phyloP scores from a whole-genome alignment of 768 basidiomycete genomes.

The Podaxis sp. region DNA sequence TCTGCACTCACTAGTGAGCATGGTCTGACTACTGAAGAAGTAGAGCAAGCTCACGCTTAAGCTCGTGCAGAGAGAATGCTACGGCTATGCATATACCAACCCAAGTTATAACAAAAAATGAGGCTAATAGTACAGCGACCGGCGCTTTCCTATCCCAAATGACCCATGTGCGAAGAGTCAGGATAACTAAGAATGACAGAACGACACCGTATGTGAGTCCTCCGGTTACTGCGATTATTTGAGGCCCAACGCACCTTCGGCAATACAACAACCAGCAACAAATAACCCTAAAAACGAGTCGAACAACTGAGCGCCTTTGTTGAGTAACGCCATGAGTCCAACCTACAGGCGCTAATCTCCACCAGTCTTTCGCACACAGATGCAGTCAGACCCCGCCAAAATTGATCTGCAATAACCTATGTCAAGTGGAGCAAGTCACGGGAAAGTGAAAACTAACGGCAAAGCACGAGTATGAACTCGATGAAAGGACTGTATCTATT shows the following conservation, averaged over 20 bases:
- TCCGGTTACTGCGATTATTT: background rate
- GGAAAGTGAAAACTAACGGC: slow-evolving; percentile 15
- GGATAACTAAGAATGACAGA: background rate
- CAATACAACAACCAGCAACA: background rate
- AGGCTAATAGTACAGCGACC: background rate
- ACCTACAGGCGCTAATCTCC: background rate
- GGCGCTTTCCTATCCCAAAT: background rate
- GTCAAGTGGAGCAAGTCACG: too few species aligned
- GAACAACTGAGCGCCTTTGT: background rate
- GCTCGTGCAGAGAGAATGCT: background rate
- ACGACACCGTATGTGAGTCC: background rate
- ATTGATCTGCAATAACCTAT: background rate
- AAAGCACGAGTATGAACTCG: slow-evolving; percentile 17
- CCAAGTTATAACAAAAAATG: background rate
- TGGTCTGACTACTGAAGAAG: too few species aligned
- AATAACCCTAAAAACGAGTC: background rate
- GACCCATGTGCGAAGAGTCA: slow-evolving; percentile 8
- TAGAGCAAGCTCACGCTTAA: background rate
- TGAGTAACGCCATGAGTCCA: background rate
- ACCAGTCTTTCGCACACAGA: background rate
- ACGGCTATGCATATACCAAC: background rate
- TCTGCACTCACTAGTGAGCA: background rate
- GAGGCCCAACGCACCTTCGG: background rate
- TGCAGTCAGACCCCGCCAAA: background rate
- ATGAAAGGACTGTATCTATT: slow-evolving; percentile 26